Evolutionary conservation across 805 yeast genomes (phyloP).

Genomic region (Ogataea polymorpha): DNA sequence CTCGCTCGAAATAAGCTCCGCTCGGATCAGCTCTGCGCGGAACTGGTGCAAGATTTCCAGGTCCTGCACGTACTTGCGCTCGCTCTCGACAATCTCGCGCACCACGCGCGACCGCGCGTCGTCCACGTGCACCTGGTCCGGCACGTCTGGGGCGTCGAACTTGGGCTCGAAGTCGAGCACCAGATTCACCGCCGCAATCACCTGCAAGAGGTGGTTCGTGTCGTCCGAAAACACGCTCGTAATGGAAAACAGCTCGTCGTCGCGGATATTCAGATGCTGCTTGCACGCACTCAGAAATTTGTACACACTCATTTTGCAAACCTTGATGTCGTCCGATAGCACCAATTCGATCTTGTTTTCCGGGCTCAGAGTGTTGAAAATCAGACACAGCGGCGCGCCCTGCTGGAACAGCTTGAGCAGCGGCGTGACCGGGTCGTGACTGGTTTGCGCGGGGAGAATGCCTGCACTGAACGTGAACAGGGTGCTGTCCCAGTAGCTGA

Average conservation of each 20-base stretch:
- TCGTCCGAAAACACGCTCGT: conserved; percentile 84
- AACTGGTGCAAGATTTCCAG: conserved; percentile 70
- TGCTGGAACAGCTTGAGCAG: conserved; percentile 85
- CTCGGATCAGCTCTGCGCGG: conserved; percentile 60
- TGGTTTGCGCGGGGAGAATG: conserved; percentile 65
- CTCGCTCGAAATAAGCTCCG: conserved; percentile 72
- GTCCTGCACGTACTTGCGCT: conserved; percentile 89
- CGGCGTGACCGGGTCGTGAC: conserved; percentile 90
- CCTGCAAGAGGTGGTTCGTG: conserved; percentile 72
- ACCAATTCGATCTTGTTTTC: conserved; percentile 52
- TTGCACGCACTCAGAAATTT: conserved; percentile 87
- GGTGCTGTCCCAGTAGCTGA: conserved; percentile 35
- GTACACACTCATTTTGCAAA: conserved; percentile 85
- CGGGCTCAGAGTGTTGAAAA: conserved; percentile 68
- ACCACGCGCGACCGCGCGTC: conserved; percentile 76
- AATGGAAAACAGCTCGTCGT: conserved; percentile 82
- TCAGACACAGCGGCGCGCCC: conserved; percentile 86
- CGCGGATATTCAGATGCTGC: conserved; percentile 66
- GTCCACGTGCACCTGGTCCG: conserved; percentile 32
- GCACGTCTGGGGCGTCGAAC: conserved; percentile 13
- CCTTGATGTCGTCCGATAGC: conserved; percentile 74
- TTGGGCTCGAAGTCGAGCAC: conserved; percentile 24
- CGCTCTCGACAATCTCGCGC: conserved; percentile 82
- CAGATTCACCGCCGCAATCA: conserved; percentile 66
- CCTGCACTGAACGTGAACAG: conserved; percentile 71